Base-by-base conservation (phyloP, 202 grass and related monocot genomes). In the Panicum virgatum region DNA sequence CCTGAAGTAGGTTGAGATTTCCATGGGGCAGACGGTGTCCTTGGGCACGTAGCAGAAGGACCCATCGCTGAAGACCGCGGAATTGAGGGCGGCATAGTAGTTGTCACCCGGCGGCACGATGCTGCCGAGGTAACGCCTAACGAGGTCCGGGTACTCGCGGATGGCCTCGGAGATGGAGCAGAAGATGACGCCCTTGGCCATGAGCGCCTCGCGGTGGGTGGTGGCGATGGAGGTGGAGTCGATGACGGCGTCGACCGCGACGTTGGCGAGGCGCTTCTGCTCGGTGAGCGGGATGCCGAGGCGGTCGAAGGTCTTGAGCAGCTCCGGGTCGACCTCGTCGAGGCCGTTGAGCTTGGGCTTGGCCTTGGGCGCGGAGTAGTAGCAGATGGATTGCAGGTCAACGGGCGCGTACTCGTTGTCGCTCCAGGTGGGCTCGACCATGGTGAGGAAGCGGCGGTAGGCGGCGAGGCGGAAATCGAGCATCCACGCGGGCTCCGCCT, bases 21-120 rank as follows among this genome's bases (percentile, higher is more conserved):
- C 96, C 96, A 98, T 96, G 30, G 96, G 96, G 76, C 88, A 95
- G n/a, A 88, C 92, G 3, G 92, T 95, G 45, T 93, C 92, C 88
- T 96, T 98, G 66, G 96, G 96, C 42, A 98, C 83, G 16, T 98
- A 98, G 82, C 96, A 98, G 96, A 98, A 98, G 15, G 96, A 98
- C 0, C 96, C 96, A 9, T 98, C 96, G 57, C 92, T 96, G 80
- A 98, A 96, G n/a, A 98, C 92, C 0, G 96, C 96, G 0, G 96
- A 98, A 88, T 98, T 98, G 52, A 98, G 96, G 11, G 96, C 90
- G 2, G 96, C 96, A 25, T 96, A 98, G 87, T 95, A 98, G 79
- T 98, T 98, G 46, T 98, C 96, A 0, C 80, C 87, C 0, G 90
- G 80, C 2, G 96, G 96, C 4, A 98, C 96, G 3, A 98, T 72